These are phyloP conservation scores for Pistacia integerrima DNA, from an alignment of 345 rosid species.

Conservation along the genomic window DNA sequence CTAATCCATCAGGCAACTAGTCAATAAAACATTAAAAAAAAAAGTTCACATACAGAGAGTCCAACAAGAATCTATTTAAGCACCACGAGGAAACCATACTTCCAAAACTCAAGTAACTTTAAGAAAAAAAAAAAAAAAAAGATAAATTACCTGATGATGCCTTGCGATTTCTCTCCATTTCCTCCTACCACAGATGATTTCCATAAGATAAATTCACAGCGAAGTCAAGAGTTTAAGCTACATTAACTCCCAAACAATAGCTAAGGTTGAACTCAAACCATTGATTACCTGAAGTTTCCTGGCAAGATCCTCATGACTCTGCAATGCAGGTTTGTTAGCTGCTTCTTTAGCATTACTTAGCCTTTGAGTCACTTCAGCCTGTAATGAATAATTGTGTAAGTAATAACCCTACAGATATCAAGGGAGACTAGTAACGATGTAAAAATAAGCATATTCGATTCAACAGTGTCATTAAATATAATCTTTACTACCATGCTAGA, in stretches of 20 bases:
- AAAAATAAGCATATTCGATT: not conserved
- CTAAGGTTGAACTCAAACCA: not conserved
- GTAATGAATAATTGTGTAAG: slow-evolving; percentile 4
- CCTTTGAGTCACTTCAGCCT: slow-evolving; percentile 98
- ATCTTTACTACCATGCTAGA: not conserved
- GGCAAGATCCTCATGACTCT: slow-evolving; percentile 95
- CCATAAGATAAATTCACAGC: slow-evolving; percentile 14
- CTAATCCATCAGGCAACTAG: not conserved
- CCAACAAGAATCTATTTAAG: not conserved
- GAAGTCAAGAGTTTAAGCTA: not conserved
- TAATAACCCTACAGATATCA: too few species aligned
- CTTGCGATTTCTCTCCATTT: slow-evolving; percentile 89
- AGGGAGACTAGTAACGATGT: not conserved
- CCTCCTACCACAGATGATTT: slow-evolving; percentile 69
- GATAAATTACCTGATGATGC: slow-evolving; percentile 57
- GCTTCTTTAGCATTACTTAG: slow-evolving; percentile 82
- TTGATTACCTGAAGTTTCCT: slow-evolving; percentile 82
- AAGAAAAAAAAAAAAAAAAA: too few species aligned
- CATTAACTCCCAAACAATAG: not conserved
- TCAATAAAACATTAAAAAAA: not conserved
- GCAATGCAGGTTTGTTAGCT: slow-evolving; percentile 65
- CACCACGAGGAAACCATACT: not conserved
- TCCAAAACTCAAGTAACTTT: not conserved
- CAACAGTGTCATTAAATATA: not conserved
- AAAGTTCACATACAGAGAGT: not conserved